Conservation (phyloP, 768 basidiomycete species). For the Leccinum olivaceopallidum region DNA sequence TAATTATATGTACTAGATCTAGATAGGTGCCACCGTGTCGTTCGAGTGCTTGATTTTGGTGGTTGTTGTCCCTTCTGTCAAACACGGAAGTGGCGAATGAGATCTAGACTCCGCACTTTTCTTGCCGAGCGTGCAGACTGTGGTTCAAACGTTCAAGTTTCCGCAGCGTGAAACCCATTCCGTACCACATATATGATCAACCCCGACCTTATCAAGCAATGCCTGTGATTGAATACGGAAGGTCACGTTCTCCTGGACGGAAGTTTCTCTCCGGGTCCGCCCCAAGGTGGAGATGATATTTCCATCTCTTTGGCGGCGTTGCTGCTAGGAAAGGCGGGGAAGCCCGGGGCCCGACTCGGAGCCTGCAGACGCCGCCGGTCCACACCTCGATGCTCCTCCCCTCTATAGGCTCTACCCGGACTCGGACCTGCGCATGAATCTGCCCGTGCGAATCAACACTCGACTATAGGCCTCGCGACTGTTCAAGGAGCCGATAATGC, state of each 20-base stretch:
- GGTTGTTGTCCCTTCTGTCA: no score
- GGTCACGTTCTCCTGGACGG: conserved; percentile 88
- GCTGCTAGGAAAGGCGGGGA: conserved; percentile 75
- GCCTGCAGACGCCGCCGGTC: conserved; percentile 26
- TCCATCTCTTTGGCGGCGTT: conserved; percentile 78
- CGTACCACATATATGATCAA: conserved; percentile 83
- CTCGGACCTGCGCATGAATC: conserved; percentile 45
- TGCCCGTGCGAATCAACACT: conserved; percentile 69
- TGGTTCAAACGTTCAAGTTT: not conserved
- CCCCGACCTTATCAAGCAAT: conserved; percentile 70
- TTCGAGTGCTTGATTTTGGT: no score
- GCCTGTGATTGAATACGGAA: conserved; percentile 37
- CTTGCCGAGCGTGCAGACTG: no score
- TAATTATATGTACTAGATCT: no score
- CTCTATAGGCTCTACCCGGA: conserved; percentile 14
- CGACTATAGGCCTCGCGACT: conserved; percentile 51
- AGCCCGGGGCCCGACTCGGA: conserved; percentile 42
- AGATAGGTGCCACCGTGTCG: no score
- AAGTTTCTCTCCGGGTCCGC: conserved; percentile 70
- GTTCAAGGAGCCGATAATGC: conserved; percentile 73
- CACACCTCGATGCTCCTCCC: conserved; percentile 11
- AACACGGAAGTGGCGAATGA: no score
- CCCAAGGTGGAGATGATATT: conserved; percentile 44
- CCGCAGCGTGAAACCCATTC: conserved; percentile 69
- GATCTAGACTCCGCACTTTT: no score